Evolutionary conservation across 805 yeast species (phyloP).

Genomic region (Saccharomycopsis schoenii): DNA sequence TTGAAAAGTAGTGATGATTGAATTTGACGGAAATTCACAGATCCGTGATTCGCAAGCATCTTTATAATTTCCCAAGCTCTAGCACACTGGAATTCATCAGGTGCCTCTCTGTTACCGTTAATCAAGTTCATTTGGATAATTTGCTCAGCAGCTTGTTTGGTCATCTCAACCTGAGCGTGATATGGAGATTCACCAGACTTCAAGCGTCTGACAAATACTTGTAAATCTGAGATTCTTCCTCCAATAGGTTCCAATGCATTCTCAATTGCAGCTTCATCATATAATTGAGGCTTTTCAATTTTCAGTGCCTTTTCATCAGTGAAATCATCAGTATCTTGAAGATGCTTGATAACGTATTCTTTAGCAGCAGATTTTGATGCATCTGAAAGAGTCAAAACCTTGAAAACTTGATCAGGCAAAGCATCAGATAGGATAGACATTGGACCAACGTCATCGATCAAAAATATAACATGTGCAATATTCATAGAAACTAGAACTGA

Average conservation of each 20-base stretch:
- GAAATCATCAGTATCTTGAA: slow-evolving; percentile 28
- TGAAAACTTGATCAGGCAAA: slow-evolving; percentile 81
- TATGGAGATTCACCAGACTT: slow-evolving; percentile 77
- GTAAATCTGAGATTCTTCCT: slow-evolving; percentile 90
- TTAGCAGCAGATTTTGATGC: slow-evolving; percentile 66
- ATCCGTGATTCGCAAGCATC: slow-evolving; percentile 40
- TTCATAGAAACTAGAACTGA: slow-evolving; percentile 65
- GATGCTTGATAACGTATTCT: slow-evolving; percentile 53
- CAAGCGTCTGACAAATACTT: slow-evolving; percentile 79
- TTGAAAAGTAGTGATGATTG: slow-evolving; percentile 51
- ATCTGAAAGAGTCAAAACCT: slow-evolving; percentile 64
- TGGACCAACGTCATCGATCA: slow-evolving; percentile 79
- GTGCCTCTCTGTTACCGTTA: slow-evolving; percentile 24
- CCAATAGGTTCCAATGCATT: slow-evolving; percentile 68
- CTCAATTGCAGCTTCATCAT: slow-evolving; percentile 30
- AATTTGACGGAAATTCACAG: slow-evolving; percentile 41
- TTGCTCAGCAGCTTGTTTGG: slow-evolving; percentile 78
- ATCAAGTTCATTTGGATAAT: slow-evolving; percentile 68
- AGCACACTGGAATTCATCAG: slow-evolving; percentile 52
- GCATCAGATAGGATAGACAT: slow-evolving; percentile 57
- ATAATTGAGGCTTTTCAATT: slow-evolving; percentile 21
- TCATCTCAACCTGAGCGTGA: slow-evolving; percentile 71
- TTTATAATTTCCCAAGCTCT: slow-evolving; percentile 86
- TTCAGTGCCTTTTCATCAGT: slow-evolving; percentile 12
- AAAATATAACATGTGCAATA: slow-evolving; percentile 79